phyloP scores from a whole-genome alignment of 2,329 filamentous ascomycete species.

The Fusarium irregulare region DNA sequence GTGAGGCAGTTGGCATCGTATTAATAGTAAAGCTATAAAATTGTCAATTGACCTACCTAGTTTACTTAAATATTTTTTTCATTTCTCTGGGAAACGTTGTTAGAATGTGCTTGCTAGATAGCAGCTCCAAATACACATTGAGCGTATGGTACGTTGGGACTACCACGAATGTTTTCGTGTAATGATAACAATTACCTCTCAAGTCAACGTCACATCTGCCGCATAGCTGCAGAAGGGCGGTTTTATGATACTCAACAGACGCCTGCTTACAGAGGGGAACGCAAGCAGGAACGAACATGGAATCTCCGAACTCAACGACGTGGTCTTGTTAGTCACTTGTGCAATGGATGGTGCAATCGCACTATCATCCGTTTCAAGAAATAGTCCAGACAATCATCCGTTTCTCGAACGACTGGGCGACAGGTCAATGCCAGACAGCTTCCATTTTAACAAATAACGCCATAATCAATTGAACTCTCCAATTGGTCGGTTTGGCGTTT shows the following conservation, averaged over 20 bases:
- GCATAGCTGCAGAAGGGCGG: too few relatives aligned
- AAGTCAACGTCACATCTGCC: not conserved
- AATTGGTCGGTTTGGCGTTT: constrained; percentile 17
- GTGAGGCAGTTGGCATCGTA: not conserved
- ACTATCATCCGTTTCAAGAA: constrained; percentile 4
- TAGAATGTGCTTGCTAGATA: too few relatives aligned
- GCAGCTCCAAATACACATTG: too few relatives aligned
- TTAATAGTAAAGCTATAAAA: not conserved
- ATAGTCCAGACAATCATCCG: constrained; percentile 16
- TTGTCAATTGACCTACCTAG: not conserved
- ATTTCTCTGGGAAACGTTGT: not conserved
- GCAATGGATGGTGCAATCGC: constrained; percentile 25
- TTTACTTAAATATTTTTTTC: accelerated
- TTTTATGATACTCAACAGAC: not conserved
- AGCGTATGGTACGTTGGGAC: accelerated
- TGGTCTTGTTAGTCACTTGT: not conserved
- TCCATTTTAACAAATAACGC: constrained; percentile 25
- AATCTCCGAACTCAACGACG: not conserved
- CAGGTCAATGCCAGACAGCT: not conserved
- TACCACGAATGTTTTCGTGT: not conserved
- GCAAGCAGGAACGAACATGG: not conserved
- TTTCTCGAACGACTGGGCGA: not conserved
- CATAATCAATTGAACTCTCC: not conserved
- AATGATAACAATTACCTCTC: accelerated
- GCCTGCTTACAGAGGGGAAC: not conserved